Conservation (phyloP, 2,329 filamentous ascomycete species). For the Alternaria alternata region DNA sequence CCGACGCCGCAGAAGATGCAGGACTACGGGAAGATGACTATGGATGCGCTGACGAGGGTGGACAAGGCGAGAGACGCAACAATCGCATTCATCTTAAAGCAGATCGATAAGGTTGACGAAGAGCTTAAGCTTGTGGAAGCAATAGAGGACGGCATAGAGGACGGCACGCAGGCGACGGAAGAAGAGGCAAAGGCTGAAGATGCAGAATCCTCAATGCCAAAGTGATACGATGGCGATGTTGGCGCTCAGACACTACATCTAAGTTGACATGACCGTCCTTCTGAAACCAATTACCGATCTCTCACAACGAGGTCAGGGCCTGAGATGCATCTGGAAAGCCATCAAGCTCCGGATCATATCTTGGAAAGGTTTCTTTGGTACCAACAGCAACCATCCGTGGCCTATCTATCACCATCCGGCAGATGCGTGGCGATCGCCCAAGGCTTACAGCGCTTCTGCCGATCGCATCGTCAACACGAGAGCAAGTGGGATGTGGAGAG, state of each 20-base stretch:
- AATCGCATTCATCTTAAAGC: constrained; percentile 60
- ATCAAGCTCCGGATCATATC: background rate
- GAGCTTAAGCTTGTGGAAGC: constrained; percentile 40
- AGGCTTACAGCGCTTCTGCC: background rate
- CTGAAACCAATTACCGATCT: background rate
- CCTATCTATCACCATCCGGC: background rate
- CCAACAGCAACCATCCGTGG: background rate
- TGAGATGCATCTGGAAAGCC: background rate
- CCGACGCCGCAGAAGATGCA: constrained; percentile 42
- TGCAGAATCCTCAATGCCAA: constrained; percentile 7
- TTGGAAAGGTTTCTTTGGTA: background rate
- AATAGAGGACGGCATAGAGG: constrained; percentile 33
- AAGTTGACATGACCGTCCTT: background rate
- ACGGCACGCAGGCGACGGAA: constrained; percentile 15
- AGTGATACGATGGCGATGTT: background rate
- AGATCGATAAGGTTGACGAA: constrained; percentile 61
- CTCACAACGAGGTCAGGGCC: background rate
- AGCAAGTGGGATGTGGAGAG: background rate
- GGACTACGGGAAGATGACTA: constrained; percentile 54
- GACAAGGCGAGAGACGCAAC: constrained; percentile 63
- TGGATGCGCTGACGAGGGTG: constrained; percentile 52
- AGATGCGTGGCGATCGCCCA: background rate
- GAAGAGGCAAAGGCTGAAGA: background rate
- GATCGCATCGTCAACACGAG: background rate
- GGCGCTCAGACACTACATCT: background rate